These are phyloP conservation scores for Ogataea kodamae DNA, from an alignment of 805 yeast genomes.

Conservation along the genomic window DNA sequence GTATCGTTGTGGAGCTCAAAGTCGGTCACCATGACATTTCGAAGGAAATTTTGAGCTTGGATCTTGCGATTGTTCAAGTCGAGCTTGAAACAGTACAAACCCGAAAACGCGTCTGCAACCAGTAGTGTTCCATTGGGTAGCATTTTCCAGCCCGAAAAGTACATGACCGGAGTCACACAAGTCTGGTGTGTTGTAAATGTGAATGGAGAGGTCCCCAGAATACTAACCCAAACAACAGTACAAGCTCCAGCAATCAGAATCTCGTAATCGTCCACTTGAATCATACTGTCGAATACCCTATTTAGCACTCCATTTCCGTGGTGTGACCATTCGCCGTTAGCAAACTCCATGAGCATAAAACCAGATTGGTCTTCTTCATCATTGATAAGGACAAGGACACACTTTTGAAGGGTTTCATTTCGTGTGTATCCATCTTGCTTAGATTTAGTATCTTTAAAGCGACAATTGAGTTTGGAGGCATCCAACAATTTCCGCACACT, in stretches of 20 bases:
- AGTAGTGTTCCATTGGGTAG: constrained; percentile 5
- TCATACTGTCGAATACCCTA: constrained; percentile 2
- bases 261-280: constrained; percentile 7
- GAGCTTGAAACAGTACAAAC: constrained; percentile 15
- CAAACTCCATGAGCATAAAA: constrained; percentile 5
- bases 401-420: constrained; percentile 3
- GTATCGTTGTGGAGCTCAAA: constrained; percentile 14
- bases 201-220: constrained; percentile 1
- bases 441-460: constrained; percentile 9
- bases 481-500: constrained; percentile 12
- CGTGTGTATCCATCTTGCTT: constrained; percentile 6
- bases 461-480: constrained; percentile 1
- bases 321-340: constrained; percentile 4
- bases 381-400: constrained; percentile 16
- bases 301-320: constrained; percentile 6
- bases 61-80: constrained; percentile 5
- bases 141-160: constrained; percentile 5
- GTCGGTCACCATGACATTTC: constrained; percentile 9
- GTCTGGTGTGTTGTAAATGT: not conserved
- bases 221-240: constrained; percentile 5
- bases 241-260: constrained; percentile 17
- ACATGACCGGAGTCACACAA: constrained; percentile 1
- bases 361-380: constrained; percentile 11
- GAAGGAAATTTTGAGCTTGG: constrained; percentile 1
- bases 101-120: constrained; percentile 24